These are phyloP conservation scores for Hyaloscypha hepaticicola DNA, from an alignment of 495 filamentous ascomycete genomes.

Conservation along the genomic window DNA sequence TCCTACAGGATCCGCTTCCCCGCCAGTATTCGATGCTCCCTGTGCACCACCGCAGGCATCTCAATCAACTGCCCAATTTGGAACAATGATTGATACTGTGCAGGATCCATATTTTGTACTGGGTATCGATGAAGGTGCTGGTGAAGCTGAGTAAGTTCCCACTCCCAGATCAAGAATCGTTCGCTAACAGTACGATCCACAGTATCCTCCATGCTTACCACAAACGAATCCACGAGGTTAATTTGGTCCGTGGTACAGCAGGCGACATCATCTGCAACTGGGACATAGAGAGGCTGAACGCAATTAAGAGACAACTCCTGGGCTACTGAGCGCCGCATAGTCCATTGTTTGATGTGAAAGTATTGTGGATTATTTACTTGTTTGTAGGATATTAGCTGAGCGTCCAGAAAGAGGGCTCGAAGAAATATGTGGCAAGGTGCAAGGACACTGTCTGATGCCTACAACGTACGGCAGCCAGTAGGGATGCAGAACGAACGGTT, in stretches of 20 bases:
- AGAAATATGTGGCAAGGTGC: not conserved
- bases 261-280: constrained; percentile 8
- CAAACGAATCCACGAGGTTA: constrained; percentile 15
- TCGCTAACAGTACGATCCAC: not conserved
- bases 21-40: not conserved
- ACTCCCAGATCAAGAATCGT: not conserved
- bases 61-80: not conserved
- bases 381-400: not conserved
- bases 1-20: not conserved
- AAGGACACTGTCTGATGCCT: not conserved
- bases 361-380: not conserved
- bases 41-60: not conserved
- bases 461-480: not conserved
- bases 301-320: constrained; percentile 19
- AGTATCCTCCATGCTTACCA: constrained; percentile 22
- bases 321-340: not conserved
- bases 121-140: constrained; percentile 10
- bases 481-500: not conserved
- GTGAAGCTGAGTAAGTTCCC: constrained; percentile 18
- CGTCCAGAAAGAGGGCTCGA: not conserved
- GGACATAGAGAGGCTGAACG: constrained; percentile 18
- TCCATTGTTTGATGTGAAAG: not conserved
- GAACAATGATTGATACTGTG: not conserved
- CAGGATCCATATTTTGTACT: constrained; percentile 25
- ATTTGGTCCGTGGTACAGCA: constrained; percentile 1